Base-by-base conservation (phyloP, 768 basidiomycete genomes). In the Hericium alpestre region DNA sequence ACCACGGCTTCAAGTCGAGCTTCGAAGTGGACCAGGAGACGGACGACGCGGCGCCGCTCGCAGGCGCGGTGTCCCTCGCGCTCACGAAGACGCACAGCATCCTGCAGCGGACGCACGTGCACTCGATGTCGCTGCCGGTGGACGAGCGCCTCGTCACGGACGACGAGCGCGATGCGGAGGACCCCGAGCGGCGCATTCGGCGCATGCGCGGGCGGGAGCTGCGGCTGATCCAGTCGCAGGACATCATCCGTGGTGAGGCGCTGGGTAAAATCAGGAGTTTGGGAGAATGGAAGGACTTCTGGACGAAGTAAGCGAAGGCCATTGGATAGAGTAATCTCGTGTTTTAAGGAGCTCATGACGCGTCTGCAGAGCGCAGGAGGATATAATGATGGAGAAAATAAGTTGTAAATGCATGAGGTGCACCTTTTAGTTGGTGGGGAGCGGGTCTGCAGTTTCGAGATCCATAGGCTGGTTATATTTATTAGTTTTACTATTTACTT, bases 161-260 rank as follows among this genome's bases (percentile, higher is more conserved):
- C 65, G 87, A 89, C 55, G 93, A 95, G 68, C 70, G 80, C 39
- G 93, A 96, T 64, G 64, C 60, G 4, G 70, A 64, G 10, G 79
- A 90, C 51, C 84, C 85, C 3, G 75, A 84, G 63, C 76, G 93
- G 58, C 79, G 76, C 63, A 77, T 79, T 2, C 76, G 76, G 59
- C 76, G 93, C 54, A 92, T 95, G 88, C 79, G 85, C 40, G 86
- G 84, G 23, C 76, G 94, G 56, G 95, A 99, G 69, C 72, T 99
- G 56, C 79, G 87, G 56, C 75, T 98, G 22, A 74, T 99, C 1
- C 87, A 90, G 63, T 84, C 84, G 10, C 84, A 88, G 64, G 79
- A 81, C 59, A 73, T 90, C 27, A 79, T 91, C 27, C 54, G 54
- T 23, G 54, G 54, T 5, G 41, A 41, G 38, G 43, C 15, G 13